Conservation (phyloP, 1,284 basidiomycete genomes). For the Apiotrichum veenhuisii region DNA sequence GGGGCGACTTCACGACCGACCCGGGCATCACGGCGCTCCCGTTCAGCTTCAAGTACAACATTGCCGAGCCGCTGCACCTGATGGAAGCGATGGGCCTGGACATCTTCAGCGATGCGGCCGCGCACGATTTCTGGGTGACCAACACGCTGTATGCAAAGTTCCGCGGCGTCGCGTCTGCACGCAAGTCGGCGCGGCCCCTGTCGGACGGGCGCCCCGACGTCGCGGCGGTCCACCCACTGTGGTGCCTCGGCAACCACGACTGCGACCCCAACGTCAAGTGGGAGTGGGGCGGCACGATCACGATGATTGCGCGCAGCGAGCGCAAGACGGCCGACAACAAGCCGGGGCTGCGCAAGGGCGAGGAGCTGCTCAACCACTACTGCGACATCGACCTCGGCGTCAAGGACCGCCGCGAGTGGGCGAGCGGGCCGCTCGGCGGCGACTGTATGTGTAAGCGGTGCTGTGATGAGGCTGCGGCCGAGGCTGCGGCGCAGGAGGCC, state of each 20-base stretch:
- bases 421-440: slow-evolving; percentile 13
- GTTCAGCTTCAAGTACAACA: slow-evolving; percentile 16
- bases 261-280: slow-evolving; percentile 19
- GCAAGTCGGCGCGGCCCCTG: slow-evolving; percentile 5
- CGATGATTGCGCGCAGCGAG: slow-evolving; percentile 3
- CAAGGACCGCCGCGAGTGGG: slow-evolving; percentile 16
- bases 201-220: slow-evolving; percentile 15
- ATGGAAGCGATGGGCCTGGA: slow-evolving; percentile 18
- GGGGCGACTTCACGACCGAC: slow-evolving; percentile 15
- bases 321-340: background rate
- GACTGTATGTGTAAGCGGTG: slow-evolving; percentile 15
- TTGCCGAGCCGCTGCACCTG: slow-evolving; percentile 15
- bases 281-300: slow-evolving; percentile 17
- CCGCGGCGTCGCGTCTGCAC: slow-evolving; percentile 15
- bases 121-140: slow-evolving; percentile 15
- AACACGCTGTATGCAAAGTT: slow-evolving; percentile 20
- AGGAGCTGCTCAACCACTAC: slow-evolving; percentile 19
- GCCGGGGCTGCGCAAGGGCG: slow-evolving; percentile 7
- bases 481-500: too few species aligned
- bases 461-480: slow-evolving; percentile 3
- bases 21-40: slow-evolving; percentile 7
- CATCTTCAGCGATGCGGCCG: slow-evolving; percentile 8
- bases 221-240: slow-evolving; percentile 17
- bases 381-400: slow-evolving; percentile 16
- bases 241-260: slow-evolving; percentile 20